Evolutionary conservation across 768 basidiomycete species (phyloP).

Genomic region (Agrocybe chaxingu): DNA sequence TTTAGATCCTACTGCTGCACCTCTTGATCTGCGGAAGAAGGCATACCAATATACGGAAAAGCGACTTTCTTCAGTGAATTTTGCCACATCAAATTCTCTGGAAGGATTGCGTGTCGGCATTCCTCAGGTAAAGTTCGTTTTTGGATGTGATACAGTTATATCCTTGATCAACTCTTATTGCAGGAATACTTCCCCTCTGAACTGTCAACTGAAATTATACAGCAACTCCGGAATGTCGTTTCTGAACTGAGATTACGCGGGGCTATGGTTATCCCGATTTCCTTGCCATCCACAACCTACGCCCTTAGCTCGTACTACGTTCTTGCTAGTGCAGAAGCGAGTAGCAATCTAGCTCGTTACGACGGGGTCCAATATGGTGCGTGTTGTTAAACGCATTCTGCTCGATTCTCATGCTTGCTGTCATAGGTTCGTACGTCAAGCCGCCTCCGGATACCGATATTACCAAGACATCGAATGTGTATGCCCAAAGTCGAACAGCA

Average conservation of each 20-base stretch:
- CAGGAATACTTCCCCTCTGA: constrained; percentile 82
- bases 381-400: neutral
- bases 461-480: constrained; percentile 51
- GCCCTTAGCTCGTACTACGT: constrained; percentile 95
- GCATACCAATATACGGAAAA: constrained; percentile 14
- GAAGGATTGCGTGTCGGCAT: constrained; percentile 68
- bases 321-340: constrained; percentile 91
- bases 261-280: constrained; percentile 68
- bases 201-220: constrained; percentile 43
- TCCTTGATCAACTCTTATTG: neutral
- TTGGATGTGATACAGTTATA: neutral
- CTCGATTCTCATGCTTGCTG: neutral
- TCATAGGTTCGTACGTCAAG: constrained; percentile 48
- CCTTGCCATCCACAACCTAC: constrained; percentile 62
- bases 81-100: constrained; percentile 21
- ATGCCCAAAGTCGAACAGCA: constrained; percentile 61
- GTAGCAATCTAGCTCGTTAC: constrained; percentile 87
- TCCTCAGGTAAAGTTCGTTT: constrained; percentile 51
- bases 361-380: constrained; percentile 85
- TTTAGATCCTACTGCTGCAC: constrained; percentile 73
- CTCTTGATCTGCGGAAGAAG: constrained; percentile 29
- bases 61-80: constrained; percentile 10
- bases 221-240: constrained; percentile 45
- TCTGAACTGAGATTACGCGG: constrained; percentile 43
- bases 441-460: constrained; percentile 38